Base-by-base conservation (phyloP, 177 flowering plant species). In the Telopea speciosissima region DNA sequence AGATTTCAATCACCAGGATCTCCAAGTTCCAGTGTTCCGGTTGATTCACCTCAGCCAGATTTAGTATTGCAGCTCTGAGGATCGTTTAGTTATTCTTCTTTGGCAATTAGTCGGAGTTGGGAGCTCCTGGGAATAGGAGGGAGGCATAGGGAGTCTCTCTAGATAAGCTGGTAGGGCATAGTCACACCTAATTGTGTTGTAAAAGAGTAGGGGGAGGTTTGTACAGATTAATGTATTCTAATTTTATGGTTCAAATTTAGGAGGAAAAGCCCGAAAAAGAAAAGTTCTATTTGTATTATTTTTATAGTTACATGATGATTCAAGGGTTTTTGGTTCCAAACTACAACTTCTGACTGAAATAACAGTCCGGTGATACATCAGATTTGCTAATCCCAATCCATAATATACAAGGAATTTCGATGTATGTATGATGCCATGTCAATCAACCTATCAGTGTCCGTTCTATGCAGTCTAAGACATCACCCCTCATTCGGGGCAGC, bases 1-100 rank as follows among this genome's bases (percentile, higher is more conserved):
- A 71, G 83, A 49, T 85, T 83, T 72, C 86, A 88, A 75, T 79
- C 88, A 12, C 84, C 87, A 31, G 83, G 83, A 7, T 89, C 92
- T 24, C 92, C 90, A 11, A 74, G 74, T 73, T 16, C 54, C 19
- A 45, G 54, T 45, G 17, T 45, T 14, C 54, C 3, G 54, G 54
- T 45, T 11, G 54, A 16, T 16, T 45, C 54, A 45, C 54, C 54
- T 12, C 54, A 16, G 54, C 54, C 54, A 45, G 54, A 45, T 16
- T 45, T 45, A 16, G 54, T 17, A 45, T 45, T 45, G 54, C 54
- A 45, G 54, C 54, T 45, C 54, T 45, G 54, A 45, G 54, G 54
- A 45, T 16, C 17, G 12, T 45, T 45, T 45, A 45, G 19, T 45
- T 45, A 45, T 45, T 45, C 3, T 3, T 16, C 19, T 13, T 45